Base-by-base conservation (phyloP, 2,329 filamentous ascomycete genomes). In the Hymenoscyphus scutula region DNA sequence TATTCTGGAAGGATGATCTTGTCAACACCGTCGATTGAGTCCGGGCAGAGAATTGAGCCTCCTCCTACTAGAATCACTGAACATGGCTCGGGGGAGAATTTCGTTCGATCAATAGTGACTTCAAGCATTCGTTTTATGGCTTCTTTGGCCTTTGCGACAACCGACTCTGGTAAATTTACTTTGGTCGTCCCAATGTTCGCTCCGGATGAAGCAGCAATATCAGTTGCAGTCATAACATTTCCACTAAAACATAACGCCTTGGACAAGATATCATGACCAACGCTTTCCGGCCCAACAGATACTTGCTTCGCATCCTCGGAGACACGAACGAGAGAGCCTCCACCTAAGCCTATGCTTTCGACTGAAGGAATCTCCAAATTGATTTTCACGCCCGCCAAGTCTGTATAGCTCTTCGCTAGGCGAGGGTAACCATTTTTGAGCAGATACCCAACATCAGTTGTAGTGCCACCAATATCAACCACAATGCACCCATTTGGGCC, bases 381-480 rank as follows among this genome's bases (percentile, higher is more conserved):
- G 56, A 83, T 84, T 4, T 82, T 77, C 0, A 87, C 83, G 0
- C 83, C 83, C 1, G 79, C 82, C 2, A 87, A 75, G 61, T 83
- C 79, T 10, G 82, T 81, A 56, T 82, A 86, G 0, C 81, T 81
- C 0, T 82, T 79, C 2, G 84, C 82, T 67, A 85, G 83, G 13
- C 84, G 79, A 0, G 84, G 84, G 53, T 86, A 86, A 0, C 84
- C 84, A 6, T 80, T 84, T 0, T 82, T 79, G 0, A 85, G 75
- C 1, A 87, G 71, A 0, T 83, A 76, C 13, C 84, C 83, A 5
- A 86, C 81, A 71, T 86, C 66, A 56, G 82, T 82, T 0, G 84
- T 86, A 0, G 84, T 87, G 7, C 84, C 84, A 3, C 84, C 84
- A 32, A 87, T 79, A 67, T 87, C 84, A 2, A 85, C 78, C 51